Conservation (phyloP, 768 basidiomycete genomes). For the Hygrophoropsis aurantiaca region DNA sequence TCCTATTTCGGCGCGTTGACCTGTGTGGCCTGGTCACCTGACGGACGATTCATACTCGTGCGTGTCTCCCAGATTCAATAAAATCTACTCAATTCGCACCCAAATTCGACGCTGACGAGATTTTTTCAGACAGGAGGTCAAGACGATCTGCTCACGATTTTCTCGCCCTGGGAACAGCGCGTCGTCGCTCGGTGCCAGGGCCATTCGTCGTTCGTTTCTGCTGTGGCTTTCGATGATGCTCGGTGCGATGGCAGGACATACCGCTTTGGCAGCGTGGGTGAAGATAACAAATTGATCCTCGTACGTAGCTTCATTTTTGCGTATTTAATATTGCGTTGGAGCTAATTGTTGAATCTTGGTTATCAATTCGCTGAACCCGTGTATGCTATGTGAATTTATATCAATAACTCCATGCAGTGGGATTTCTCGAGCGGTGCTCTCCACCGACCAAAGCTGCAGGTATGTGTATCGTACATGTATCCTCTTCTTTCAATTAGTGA, state of each 20-base stretch:
- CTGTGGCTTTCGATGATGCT: conserved; percentile 86
- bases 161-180: conserved; percentile 92
- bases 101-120: too few species aligned
- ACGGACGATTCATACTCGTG: conserved; percentile 90
- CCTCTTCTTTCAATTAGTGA: too few species aligned
- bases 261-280: conserved; percentile 93
- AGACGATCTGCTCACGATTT: conserved; percentile 93
- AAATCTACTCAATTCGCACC: neutral
- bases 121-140: conserved; percentile 85
- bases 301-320: conserved; percentile 55
- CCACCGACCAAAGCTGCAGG: conserved; percentile 83
- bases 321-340: too few species aligned
- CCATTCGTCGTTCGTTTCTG: conserved; percentile 91
- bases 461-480: too few species aligned
- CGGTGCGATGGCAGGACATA: conserved; percentile 89
- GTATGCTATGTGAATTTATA: neutral
- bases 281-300: conserved; percentile 92
- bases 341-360: too few species aligned
- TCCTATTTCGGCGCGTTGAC: conserved; percentile 94
- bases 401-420: conserved; percentile 57
- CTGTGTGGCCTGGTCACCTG: conserved; percentile 93
- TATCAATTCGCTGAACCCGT: neutral
- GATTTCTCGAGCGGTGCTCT: conserved; percentile 89
- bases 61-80: conserved; percentile 3
- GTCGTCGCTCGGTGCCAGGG: conserved; percentile 96